Evolutionary conservation across 768 basidiomycete species (phyloP).

Genomic region (Pluteus cervinus): DNA sequence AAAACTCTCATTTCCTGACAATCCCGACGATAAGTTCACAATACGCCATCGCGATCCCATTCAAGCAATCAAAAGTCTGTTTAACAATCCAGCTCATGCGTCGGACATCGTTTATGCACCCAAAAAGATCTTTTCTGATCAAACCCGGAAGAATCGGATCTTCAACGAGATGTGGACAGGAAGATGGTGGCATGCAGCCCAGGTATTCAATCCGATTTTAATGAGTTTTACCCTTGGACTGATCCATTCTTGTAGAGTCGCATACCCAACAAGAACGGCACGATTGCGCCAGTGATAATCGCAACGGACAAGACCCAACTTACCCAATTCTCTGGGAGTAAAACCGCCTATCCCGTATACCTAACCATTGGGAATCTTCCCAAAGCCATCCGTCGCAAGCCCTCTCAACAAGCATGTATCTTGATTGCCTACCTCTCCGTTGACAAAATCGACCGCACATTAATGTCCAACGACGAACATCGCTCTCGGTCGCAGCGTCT

Average conservation of each 20-base stretch:
- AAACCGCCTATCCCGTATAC: conserved; percentile 39
- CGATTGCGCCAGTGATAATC: conserved; percentile 31
- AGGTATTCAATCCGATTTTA: conserved; percentile 19
- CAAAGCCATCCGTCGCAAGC: conserved; percentile 24
- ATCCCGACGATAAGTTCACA: conserved; percentile 13
- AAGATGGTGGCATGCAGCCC: conserved; percentile 28
- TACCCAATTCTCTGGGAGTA: conserved; percentile 29
- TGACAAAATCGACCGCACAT: conserved; percentile 19
- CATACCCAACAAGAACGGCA: conserved; percentile 17
- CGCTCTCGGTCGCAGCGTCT: conserved; percentile 15
- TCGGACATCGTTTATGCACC: conserved; percentile 20
- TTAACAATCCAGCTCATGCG: conserved; percentile 21
- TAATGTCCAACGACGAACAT: conserved; percentile 1
- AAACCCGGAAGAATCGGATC: conserved; percentile 10
- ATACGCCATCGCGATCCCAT: conserved; percentile 20
- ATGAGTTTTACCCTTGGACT: conserved; percentile 4
- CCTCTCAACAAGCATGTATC: conserved; percentile 22
- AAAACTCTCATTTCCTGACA: conserved; percentile 15
- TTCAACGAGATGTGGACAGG: conserved; percentile 32
- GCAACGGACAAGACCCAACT: conserved; percentile 31
- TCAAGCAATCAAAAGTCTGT: conserved; percentile 21
- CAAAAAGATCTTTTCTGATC: conserved; percentile 15
- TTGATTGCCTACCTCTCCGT: conserved; percentile 34
- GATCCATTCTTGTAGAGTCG: conserved; percentile 2
- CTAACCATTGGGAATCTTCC: conserved; percentile 34